These are phyloP conservation scores for Nicotiana rustica DNA, from an alignment of 305 asterid genomes.

Conservation along the genomic window DNA sequence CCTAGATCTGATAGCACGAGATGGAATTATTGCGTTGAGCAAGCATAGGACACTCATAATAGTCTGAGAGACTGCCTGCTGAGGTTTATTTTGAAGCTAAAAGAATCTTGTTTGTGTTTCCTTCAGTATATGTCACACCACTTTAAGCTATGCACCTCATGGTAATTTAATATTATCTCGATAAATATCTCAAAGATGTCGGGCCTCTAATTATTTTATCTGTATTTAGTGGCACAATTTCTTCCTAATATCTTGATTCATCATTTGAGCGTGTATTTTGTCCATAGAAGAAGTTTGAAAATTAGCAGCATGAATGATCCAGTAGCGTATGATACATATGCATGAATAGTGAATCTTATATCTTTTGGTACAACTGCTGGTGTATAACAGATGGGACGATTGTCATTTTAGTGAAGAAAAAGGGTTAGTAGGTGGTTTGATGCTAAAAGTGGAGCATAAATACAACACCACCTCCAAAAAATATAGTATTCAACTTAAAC, in stretches of 20 bases:
- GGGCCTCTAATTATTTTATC: neutral
- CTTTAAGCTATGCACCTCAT: constrained; percentile 6
- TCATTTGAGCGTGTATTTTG: neutral
- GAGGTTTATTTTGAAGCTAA: constrained; percentile 17
- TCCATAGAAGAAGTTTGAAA: neutral
- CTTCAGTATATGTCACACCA: constrained; percentile 2
- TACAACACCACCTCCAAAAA: neutral
- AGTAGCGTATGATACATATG: neutral
- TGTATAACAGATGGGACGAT: neutral
- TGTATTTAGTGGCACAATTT: neutral
- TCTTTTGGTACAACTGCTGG: constrained; percentile 12
- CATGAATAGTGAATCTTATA: constrained; percentile 25
- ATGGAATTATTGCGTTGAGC: neutral
- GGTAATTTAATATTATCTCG: neutral
- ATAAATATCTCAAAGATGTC: constrained; percentile 17
- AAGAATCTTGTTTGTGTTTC: constrained; percentile 26
- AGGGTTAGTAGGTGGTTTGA: neutral
- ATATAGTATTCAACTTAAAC: neutral
- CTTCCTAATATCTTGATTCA: constrained; percentile 3
- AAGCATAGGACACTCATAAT: constrained; percentile 8
- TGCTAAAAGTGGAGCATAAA: neutral
- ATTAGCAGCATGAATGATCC: neutral
- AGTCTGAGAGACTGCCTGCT: neutral
- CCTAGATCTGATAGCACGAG: constrained; percentile 12
- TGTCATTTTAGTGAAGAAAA: neutral